These are phyloP conservation scores for Blastobotrys mokoenaii DNA, from an alignment of 805 yeast genomes.

Conservation along the genomic window DNA sequence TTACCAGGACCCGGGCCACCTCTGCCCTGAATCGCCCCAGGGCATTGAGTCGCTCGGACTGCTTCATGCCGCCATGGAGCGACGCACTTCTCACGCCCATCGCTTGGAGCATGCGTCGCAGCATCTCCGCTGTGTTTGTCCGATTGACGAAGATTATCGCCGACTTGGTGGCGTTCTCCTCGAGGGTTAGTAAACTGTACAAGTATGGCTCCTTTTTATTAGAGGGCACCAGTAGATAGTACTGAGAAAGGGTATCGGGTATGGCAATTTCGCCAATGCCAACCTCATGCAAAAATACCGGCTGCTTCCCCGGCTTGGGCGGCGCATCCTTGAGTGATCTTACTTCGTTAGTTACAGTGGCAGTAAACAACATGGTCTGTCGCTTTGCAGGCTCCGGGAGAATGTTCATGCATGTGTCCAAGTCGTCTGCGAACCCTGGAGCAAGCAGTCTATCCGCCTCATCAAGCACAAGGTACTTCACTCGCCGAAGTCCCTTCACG, in stretches of 20 bases:
- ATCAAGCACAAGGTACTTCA: slow-evolving; percentile 78
- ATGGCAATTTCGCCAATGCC: slow-evolving; percentile 71
- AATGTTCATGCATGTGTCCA: slow-evolving; percentile 60
- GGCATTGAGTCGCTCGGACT: slow-evolving; percentile 81
- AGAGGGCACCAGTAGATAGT: slow-evolving; percentile 71
- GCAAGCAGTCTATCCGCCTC: slow-evolving; percentile 92
- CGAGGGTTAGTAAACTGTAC: slow-evolving; percentile 55
- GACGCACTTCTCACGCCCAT: slow-evolving; percentile 80
- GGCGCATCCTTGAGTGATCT: slow-evolving; percentile 64
- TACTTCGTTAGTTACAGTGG: slow-evolving; percentile 92
- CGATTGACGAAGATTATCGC: slow-evolving; percentile 88
- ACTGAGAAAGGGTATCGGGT: slow-evolving; percentile 60
- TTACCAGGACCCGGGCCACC: slow-evolving; percentile 86
- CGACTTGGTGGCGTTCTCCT: slow-evolving; percentile 53
- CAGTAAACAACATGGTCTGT: slow-evolving; percentile 88
- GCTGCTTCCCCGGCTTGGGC: slow-evolving; percentile 45
- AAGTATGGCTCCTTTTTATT: slow-evolving; percentile 87
- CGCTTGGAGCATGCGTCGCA: slow-evolving; percentile 65
- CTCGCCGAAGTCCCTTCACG: slow-evolving; percentile 64
- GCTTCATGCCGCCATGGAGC: slow-evolving; percentile 91
- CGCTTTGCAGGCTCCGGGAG: slow-evolving; percentile 66
- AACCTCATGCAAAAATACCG: slow-evolving; percentile 66
- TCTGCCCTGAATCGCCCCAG: slow-evolving; percentile 89
- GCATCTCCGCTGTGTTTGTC: slow-evolving; percentile 80
- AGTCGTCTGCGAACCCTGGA: slow-evolving; percentile 72